Percentiles rank a stretch among this genome's conserved stretches.
phyloP scores from a whole-genome alignment of 140 eudicot genomes.

The Ambrosia hybrid region DNA sequence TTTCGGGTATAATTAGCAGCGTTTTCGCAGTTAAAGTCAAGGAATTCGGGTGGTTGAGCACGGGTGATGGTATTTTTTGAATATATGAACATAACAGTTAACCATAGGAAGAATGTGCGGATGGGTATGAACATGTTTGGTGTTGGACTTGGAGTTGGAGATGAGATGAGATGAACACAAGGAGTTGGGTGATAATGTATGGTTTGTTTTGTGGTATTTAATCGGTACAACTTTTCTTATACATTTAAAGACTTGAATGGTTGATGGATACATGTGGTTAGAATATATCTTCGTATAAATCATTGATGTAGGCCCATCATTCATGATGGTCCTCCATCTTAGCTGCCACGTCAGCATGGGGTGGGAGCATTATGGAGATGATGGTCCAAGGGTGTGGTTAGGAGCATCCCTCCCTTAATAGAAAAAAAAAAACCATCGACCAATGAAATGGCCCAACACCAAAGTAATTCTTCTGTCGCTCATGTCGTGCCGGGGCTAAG shows the following conservation, averaged over 20 bases:
- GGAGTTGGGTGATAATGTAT: not conserved
- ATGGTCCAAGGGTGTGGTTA: too few relatives aligned
- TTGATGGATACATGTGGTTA: conserved; percentile 3
- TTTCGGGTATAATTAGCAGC: not conserved
- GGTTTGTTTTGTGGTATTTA: conserved; percentile 1
- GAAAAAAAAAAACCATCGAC: too few relatives aligned
- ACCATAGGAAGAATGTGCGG: not conserved
- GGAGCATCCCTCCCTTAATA: too few relatives aligned
- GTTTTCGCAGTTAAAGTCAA: not conserved
- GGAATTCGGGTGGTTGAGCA: not conserved
- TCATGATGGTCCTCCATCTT: too few relatives aligned
- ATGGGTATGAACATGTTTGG: not conserved
- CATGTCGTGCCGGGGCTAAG: too few relatives aligned
- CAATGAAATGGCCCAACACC: too few relatives aligned
- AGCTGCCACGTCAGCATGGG: too few relatives aligned
- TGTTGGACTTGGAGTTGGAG: not conserved
- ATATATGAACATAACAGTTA: not conserved
- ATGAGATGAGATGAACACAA: too few relatives aligned
- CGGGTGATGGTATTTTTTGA: not conserved
- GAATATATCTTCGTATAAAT: not conserved
- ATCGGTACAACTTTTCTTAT: not conserved
- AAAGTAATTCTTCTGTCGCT: too few relatives aligned
- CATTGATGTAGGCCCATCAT: not conserved
- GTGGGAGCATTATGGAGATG: too few relatives aligned
- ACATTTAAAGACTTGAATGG: not conserved